Percentiles rank a stretch among this genome's conserved stretches.
These are phyloP conservation scores for Aspergillus phoenicis DNA, from an alignment of 2,329 filamentous ascomycete species.

Conservation along the genomic window DNA sequence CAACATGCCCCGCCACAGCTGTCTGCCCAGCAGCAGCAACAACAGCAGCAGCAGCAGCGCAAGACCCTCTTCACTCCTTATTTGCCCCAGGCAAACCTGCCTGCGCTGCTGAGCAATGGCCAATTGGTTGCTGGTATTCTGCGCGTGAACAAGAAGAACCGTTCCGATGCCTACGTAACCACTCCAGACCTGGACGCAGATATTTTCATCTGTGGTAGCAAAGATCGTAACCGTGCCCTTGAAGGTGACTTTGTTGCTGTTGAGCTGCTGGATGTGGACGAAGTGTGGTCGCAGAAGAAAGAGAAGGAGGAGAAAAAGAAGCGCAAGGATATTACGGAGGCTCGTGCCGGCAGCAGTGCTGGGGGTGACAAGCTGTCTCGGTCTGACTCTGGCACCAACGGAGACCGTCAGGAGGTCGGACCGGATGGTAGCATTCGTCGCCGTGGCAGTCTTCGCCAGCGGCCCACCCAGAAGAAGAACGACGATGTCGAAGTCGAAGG, in stretches of 20 bases:
- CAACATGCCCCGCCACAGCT: constrained; percentile 71
- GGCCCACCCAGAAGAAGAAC: constrained; percentile 99
- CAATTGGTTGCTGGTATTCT: constrained; percentile 95
- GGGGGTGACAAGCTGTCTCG: constrained; percentile 64
- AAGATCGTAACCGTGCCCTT: constrained; percentile 94
- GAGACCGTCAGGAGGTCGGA: constrained; percentile 62
- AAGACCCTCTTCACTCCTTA: constrained; percentile 99
- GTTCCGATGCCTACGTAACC: constrained; percentile 96
- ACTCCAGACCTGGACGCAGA: constrained; percentile 94
- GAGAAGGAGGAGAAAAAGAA: constrained; percentile 99
- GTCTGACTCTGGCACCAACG: constrained; percentile 61
- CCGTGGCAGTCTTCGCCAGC: constrained; percentile 91
- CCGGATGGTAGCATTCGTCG: constrained; percentile 85
- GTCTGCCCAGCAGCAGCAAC: constrained; percentile 60
- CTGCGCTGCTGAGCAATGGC: constrained; percentile 84
- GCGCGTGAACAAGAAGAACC: constrained; percentile 99
- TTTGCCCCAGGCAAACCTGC: constrained; percentile 88
- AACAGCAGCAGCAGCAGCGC: constrained; percentile 82
- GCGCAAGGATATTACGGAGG: constrained; percentile 96
- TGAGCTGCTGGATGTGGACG: constrained; percentile 94
- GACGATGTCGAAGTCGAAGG: constrained; percentile 99
- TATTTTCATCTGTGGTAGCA: constrained; percentile 99
- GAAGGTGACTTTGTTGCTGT: constrained; percentile 95
- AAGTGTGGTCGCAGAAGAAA: constrained; percentile 97
- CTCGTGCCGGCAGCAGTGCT: constrained; percentile 74